Conservation (phyloP, 2,329 filamentous ascomycete species). For the Fusarium musae region DNA sequence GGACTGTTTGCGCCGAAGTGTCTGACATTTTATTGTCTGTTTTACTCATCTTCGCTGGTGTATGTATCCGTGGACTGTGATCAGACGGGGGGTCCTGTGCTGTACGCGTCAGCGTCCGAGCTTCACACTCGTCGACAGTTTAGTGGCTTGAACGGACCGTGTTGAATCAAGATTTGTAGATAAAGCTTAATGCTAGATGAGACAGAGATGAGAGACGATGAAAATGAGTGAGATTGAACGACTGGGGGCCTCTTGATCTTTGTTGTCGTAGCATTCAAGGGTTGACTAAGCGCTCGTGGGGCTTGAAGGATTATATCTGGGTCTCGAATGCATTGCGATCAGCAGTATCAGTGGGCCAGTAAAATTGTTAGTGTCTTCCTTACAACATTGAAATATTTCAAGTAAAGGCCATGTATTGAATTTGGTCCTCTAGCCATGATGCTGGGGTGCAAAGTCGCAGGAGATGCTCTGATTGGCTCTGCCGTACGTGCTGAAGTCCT, state of each 20-base stretch:
- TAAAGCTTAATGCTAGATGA: fast-evolving
- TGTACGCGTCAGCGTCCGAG: not conserved
- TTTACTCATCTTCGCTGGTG: not conserved
- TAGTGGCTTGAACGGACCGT: not conserved
- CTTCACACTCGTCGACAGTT: not conserved
- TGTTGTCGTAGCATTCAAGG: not conserved
- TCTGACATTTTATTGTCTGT: not conserved
- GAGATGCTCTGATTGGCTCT: not conserved
- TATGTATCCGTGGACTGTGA: not conserved
- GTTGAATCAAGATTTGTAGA: too few species aligned
- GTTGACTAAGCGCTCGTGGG: slow-evolving; percentile 8
- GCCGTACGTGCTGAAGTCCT: not conserved
- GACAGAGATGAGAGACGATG: fast-evolving
- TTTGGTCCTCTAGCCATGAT: not conserved
- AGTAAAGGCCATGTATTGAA: not conserved
- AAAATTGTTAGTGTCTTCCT: not conserved
- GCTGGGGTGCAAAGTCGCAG: not conserved
- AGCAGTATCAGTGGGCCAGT: not conserved
- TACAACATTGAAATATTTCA: fast-evolving
- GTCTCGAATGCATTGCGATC: not conserved
- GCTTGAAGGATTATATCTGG: not conserved
- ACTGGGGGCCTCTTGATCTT: not conserved
- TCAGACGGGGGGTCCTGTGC: not conserved
- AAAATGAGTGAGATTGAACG: not conserved
- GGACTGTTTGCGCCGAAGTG: fast-evolving